Percentiles rank a stretch among this genome's conserved stretches.
phyloP scores from a whole-genome alignment of 257 asterid genomes.

The Nicotiana noctiflora region DNA sequence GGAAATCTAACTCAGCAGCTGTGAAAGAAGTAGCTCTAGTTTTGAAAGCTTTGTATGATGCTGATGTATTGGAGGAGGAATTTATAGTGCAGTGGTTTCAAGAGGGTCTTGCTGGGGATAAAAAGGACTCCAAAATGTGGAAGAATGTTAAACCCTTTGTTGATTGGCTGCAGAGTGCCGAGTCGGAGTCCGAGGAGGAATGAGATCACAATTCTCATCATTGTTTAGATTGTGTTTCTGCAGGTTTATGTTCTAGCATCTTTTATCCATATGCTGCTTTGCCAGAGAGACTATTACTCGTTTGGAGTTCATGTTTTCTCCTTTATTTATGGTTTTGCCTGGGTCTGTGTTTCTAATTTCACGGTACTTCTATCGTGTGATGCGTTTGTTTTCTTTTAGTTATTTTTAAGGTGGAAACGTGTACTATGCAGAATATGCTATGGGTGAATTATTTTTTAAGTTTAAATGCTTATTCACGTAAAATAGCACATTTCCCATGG shows the following conservation, averaged over 20 bases:
- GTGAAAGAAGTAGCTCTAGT: constrained; percentile 20
- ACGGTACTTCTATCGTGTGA: background rate
- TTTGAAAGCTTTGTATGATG: constrained; percentile 21
- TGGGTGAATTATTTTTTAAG: background rate
- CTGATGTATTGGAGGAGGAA: constrained; percentile 19
- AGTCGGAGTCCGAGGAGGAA: constrained; percentile 25
- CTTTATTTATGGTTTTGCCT: background rate
- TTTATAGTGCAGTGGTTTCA: constrained; percentile 19
- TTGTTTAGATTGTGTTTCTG: background rate
- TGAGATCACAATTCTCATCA: background rate
- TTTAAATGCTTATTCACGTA: background rate
- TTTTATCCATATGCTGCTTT: background rate
- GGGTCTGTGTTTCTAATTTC: background rate
- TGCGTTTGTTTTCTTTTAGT: background rate
- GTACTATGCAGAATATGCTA: background rate
- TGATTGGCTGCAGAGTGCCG: constrained; percentile 30
- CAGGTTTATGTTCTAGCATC: background rate
- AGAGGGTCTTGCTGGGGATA: constrained; percentile 10
- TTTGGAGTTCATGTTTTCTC: background rate
- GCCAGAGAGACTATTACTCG: background rate
- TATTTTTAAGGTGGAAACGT: background rate
- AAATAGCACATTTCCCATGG: background rate
- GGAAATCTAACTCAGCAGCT: constrained; percentile 13
- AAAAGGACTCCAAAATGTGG: constrained; percentile 17
- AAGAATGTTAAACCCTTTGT: constrained; percentile 22